Evolutionary conservation across 208 protist species (phyloP), one percentile per base, ranked within the genome.

Genomic region (Acanthamoeba rhysodes): DNA sequence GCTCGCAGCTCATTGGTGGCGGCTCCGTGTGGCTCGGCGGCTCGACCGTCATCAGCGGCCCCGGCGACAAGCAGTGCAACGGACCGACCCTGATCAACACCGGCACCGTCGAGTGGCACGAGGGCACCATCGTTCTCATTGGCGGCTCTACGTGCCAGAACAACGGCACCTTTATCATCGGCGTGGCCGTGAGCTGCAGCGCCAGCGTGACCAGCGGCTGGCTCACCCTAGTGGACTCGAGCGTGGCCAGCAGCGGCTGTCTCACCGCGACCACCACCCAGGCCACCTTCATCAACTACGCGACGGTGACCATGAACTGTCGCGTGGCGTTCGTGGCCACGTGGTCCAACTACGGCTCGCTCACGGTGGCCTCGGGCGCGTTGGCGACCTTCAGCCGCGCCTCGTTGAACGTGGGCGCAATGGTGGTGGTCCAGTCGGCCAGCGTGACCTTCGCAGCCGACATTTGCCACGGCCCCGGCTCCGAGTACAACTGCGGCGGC

Each of bases 141-240:
- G 87, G 87, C 59, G 87, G 87, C 59, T 93, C 87, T 16, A 53
- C 64, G n/a, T 78, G 34, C 68, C 64, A 93, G 59, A 93, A 93
- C 87, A 93, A 93, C 32, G 87, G 87, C 87, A 93, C 87, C 59
- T 93, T 92, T 29, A 64, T 37, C 57, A 90, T 90, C 50, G 87
- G 34, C 55, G 34, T 76, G 62, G 62, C 24, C 22, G 87, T n/a
- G 45, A 92, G 87, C 87, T 76, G 64, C 87, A 76, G 57, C 55
- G 48, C 80, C n/a, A 90, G 48, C 64, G 78, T 87, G 24, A 59
- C 45, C 50, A 24, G 16, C 78, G 50, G 50, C 24, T 87, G 22
- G 22, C 78, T 87, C 48, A 37, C 50, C 20, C 78, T 87, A 45
- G 29, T 59, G 27, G 78, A 87, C 50, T 70, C 62, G 2, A 76